These are phyloP conservation scores for Penicillium salamii DNA, from an alignment of 495 filamentous ascomycete species.

Conservation along the genomic window DNA sequence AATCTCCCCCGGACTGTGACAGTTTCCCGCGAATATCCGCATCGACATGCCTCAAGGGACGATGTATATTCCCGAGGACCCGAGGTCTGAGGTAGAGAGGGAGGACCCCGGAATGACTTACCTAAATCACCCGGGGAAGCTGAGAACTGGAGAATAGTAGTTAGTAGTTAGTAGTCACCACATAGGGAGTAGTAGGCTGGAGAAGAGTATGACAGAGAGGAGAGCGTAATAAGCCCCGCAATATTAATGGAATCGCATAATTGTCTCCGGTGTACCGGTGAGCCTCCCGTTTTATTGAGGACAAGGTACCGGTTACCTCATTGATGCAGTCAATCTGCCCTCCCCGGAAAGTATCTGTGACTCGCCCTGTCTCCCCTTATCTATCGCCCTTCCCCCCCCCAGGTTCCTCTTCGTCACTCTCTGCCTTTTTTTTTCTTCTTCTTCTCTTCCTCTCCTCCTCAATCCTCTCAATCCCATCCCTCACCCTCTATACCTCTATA, in stretches of 20 bases:
- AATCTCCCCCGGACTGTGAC: slow-evolving; percentile 21
- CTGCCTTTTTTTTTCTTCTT: slow-evolving; percentile 10
- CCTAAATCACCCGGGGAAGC: slow-evolving; percentile 25
- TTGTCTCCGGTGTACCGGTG: slow-evolving; percentile 22
- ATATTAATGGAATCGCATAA: no score
- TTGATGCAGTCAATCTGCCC: slow-evolving; percentile 15
- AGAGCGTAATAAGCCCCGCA: slow-evolving; percentile 5
- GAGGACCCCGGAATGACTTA: slow-evolving; percentile 3
- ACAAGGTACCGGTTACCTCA: slow-evolving; percentile 30
- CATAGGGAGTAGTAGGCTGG: no score
- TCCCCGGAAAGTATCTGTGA: slow-evolving; percentile 14
- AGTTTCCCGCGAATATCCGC: slow-evolving; percentile 26
- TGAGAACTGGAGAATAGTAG: slow-evolving; percentile 16
- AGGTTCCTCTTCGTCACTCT: neutral
- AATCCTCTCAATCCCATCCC: slow-evolving; percentile 4
- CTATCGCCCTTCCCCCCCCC: slow-evolving; percentile 9
- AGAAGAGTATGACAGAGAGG: no score
- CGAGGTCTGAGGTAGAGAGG: no score
- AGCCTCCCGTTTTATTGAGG: slow-evolving; percentile 14
- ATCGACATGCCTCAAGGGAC: neutral
- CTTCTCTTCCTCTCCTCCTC: slow-evolving; percentile 5
- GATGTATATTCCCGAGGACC: slow-evolving; percentile 16
- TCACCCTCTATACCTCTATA: slow-evolving; percentile 6
- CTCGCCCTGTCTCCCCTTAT: slow-evolving; percentile 19
- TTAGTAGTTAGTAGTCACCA: no score